phyloP scores from a whole-genome alignment of 2,329 filamentous ascomycete genomes.

The Aspergillus niger region DNA sequence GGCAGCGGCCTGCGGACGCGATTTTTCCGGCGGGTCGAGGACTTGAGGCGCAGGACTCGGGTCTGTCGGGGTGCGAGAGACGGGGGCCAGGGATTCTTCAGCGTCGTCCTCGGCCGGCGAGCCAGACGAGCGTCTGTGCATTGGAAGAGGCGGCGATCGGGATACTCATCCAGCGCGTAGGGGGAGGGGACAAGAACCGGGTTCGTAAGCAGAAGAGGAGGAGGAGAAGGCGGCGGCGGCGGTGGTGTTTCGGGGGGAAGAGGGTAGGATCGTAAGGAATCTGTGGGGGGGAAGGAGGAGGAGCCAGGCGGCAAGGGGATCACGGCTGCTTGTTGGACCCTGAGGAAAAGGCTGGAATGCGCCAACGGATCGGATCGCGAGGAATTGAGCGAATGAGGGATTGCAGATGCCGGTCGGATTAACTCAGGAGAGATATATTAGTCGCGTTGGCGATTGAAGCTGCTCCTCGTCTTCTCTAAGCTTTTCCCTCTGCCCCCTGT shows the following conservation, averaged over 20 bases:
- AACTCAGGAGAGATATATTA: not conserved
- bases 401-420: not conserved
- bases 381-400: not conserved
- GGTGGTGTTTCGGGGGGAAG: not conserved
- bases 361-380: constrained; percentile 11
- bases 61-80: constrained; percentile 36
- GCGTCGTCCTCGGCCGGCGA: constrained; percentile 46
- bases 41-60: constrained; percentile 34
- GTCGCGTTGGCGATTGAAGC: not conserved
- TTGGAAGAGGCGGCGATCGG: constrained; percentile 41
- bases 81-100: constrained; percentile 35
- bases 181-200: not conserved
- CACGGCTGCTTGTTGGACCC: constrained; percentile 14
- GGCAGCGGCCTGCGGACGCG: constrained; percentile 42
- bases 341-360: constrained; percentile 20
- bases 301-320: constrained; percentile 14
- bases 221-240: constrained; percentile 3
- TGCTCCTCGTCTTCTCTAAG: not conserved
- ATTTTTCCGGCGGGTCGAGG: constrained; percentile 33
- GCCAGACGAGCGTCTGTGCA: constrained; percentile 50
- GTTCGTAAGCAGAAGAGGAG: constrained; percentile 10
- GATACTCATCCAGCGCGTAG: constrained; percentile 41
- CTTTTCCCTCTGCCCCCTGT: not conserved
- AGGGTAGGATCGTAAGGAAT: no score
- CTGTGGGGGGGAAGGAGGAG: constrained; percentile 3